These are phyloP conservation scores for Torulaspora indica DNA, from an alignment of 805 yeast genomes.

Conservation along the genomic window DNA sequence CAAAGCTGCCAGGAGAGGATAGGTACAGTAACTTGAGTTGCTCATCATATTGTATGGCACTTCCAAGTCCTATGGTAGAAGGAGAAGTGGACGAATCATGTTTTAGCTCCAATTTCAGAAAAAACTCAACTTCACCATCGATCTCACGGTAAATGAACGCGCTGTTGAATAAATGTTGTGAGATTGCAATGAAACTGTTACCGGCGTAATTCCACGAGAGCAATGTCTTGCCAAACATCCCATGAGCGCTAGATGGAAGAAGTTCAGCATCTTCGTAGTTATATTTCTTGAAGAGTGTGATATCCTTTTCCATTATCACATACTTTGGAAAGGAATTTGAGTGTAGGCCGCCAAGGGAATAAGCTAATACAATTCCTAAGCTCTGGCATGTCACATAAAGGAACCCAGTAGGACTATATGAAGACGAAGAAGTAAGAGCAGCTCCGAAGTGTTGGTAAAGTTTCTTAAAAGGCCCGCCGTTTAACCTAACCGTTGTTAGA, in stretches of 20 bases:
- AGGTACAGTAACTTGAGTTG: conserved; percentile 31
- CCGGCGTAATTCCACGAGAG: conserved; percentile 13
- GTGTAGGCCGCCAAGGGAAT: conserved; percentile 10
- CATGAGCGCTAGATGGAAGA: conserved; percentile 18
- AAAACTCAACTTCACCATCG: conserved; percentile 11
- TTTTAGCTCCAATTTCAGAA: conserved; percentile 8
- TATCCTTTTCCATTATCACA: conserved; percentile 11
- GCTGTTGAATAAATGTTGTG: conserved; percentile 23
- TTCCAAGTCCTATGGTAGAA: conserved; percentile 36
- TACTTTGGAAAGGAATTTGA: conserved; percentile 16
- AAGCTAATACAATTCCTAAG: conserved; percentile 21
- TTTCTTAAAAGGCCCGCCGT: conserved; percentile 15
- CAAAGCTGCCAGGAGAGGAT: conserved; percentile 41
- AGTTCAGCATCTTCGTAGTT: conserved; percentile 10
- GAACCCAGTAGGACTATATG: conserved; percentile 4
- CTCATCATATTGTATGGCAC: conserved; percentile 20
- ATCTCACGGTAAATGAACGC: conserved; percentile 22
- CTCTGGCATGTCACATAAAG: conserved; percentile 24
- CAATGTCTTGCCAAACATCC: conserved; percentile 24
- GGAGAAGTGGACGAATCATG: conserved; percentile 18
- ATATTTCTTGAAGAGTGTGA: conserved; percentile 11
- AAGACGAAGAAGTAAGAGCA: conserved; percentile 12
- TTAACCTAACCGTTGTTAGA: conserved; percentile 9
- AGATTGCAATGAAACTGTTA: conserved; percentile 19
- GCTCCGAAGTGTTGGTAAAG: conserved; percentile 26